Base-by-base conservation (phyloP, 306 rosid species). In the Pterocarpus macrocarpus region DNA sequence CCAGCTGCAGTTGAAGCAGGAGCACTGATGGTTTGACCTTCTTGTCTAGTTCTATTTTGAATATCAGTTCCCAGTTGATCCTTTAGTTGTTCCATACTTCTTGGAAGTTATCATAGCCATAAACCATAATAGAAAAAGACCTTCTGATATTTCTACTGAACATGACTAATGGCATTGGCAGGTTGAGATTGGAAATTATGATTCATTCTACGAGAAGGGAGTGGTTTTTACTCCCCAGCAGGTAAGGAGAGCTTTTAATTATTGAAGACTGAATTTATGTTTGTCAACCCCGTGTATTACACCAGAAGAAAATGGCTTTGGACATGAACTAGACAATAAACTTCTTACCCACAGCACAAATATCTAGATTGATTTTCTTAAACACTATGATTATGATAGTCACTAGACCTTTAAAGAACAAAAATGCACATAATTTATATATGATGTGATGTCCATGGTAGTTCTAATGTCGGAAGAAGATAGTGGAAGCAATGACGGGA, bases 171-270 rank as follows among this genome's bases (percentile, higher is more conserved):
- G 73, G 75, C 68, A 47, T 63, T 30, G 82, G 55, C 88, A 95
- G 99, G 92, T 92, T 63, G 97, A 95, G 92, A 91, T 95, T 78
- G 97, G 99, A 88, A 95, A 95, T 65, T 92, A 95, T 38, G 97
- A 91, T 78, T 95, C 99, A 16, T 95, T 95, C 78, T 95, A 90
- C 34, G 97, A 90, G 81, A 87, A 68, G 84, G 97, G 97, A 63
- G 59, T 95, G 12, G 75, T 84, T 75, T 95, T 95, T 89, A 82
- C 97, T 84, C 88, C 97, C 57, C 86, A 95, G 84, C 92, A 92
- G 97, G 98, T 92, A 87, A 32, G 56, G 34, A 58, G 43, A 44
- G 67, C 7, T 58, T 69, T 77, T 80, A 75, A 43, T 59, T 14
- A 65, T 5, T 16, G 67, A 66, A 83, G 50, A 35, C 67, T 63